phyloP scores from a whole-genome alignment of 192 early-diverging fungal species.

The Coemansia sp. region DNA sequence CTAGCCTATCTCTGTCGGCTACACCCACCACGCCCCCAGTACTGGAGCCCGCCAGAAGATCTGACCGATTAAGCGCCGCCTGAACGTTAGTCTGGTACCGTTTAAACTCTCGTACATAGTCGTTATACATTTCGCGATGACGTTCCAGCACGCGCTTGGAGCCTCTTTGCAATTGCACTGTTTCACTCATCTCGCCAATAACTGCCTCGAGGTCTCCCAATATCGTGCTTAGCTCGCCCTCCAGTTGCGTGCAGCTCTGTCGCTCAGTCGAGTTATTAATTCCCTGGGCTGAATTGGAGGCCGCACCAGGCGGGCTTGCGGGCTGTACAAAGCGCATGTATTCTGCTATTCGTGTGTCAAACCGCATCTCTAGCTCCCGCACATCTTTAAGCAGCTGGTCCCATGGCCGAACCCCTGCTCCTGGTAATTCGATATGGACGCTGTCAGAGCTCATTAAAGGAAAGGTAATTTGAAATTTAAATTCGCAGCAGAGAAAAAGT shows the following conservation, averaged over 20 bases:
- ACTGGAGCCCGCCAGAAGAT: conserved; percentile 21
- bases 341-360: conserved; percentile 46
- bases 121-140: conserved; percentile 37
- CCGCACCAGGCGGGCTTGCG: conserved; percentile 15
- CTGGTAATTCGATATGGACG: conserved; percentile 44
- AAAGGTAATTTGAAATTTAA: background rate
- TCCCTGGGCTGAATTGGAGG: background rate
- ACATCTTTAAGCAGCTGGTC: conserved; percentile 48
- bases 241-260: conserved; percentile 31
- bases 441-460: conserved; percentile 27
- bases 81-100: conserved; percentile 46
- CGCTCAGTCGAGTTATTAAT: conserved; percentile 2
- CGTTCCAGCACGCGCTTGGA: conserved; percentile 47
- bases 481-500: background rate
- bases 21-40: conserved; percentile 1
- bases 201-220: conserved; percentile 44
- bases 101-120: conserved; percentile 47
- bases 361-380: conserved; percentile 45
- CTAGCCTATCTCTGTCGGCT: conserved; percentile 35
- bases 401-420: conserved; percentile 45
- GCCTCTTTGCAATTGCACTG: conserved; percentile 42
- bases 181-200: conserved; percentile 43
- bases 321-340: conserved; percentile 53
- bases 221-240: conserved; percentile 30
- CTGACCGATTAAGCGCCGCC: conserved; percentile 25